Percentiles rank a stretch among this genome's conserved stretches.
phyloP scores from a whole-genome alignment of 768 basidiomycete genomes.

The Tephrocybe sp. region DNA sequence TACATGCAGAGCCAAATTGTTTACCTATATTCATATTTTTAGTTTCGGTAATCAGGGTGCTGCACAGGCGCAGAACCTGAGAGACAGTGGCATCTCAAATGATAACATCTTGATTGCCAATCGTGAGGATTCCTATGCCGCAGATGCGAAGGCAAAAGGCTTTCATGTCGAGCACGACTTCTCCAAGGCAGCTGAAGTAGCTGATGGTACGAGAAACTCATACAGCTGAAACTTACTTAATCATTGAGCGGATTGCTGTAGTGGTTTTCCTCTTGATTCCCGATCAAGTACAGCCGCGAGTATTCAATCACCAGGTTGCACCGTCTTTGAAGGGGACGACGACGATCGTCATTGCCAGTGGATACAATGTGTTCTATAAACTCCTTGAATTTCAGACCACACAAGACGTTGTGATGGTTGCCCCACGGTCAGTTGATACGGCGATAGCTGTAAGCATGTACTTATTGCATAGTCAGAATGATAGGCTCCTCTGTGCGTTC shows the following conservation, averaged over 20 bases:
- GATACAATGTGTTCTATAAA: slow-evolving; percentile 66
- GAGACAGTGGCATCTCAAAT: slow-evolving; percentile 63
- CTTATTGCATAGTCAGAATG: slow-evolving; percentile 41
- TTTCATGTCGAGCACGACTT: slow-evolving; percentile 61
- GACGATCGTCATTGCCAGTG: slow-evolving; percentile 59
- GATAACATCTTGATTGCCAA: slow-evolving; percentile 63
- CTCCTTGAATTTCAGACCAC: slow-evolving; percentile 50
- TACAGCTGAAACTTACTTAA: background rate
- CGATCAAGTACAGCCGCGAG: slow-evolving; percentile 61
- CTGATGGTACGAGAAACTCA: slow-evolving; percentile 44
- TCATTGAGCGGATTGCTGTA: slow-evolving; percentile 17
- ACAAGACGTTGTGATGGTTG: slow-evolving; percentile 68
- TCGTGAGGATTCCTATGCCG: slow-evolving; percentile 56
- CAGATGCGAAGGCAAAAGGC: slow-evolving; percentile 53
- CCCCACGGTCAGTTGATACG: slow-evolving; percentile 44
- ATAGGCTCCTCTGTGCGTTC: slow-evolving; percentile 67
- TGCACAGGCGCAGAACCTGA: slow-evolving; percentile 64
- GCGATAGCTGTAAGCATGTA: background rate
- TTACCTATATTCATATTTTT: background rate
- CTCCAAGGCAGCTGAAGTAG: slow-evolving; percentile 50
- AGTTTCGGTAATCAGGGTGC: slow-evolving; percentile 70
- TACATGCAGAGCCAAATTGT: background rate
- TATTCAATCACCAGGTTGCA: slow-evolving; percentile 58
- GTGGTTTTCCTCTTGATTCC: slow-evolving; percentile 64
- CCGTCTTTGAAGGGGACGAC: slow-evolving; percentile 48